A percentile compares a stretch with the other conserved stretches of the same genome.
Evolutionary conservation across 2,329 filamentous ascomycete genomes (phyloP).

Genomic region (Neospermospora avenae): DNA sequence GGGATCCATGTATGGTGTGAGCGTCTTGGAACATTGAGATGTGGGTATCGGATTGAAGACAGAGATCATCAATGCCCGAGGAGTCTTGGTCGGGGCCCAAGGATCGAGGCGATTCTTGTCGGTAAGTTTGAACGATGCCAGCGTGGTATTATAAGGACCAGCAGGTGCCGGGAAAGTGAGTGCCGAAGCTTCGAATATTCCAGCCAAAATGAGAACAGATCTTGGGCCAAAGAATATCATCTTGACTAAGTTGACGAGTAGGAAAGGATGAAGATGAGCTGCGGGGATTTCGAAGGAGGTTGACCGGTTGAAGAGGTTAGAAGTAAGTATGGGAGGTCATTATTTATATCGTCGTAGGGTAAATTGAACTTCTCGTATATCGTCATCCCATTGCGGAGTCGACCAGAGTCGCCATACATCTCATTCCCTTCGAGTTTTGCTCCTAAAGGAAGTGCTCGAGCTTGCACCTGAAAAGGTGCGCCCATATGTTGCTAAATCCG

Average conservation of each 20-base stretch:
- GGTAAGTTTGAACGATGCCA: slow-evolving; percentile 15
- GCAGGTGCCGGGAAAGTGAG: slow-evolving; percentile 9
- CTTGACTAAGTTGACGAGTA: neutral
- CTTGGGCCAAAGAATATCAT: neutral
- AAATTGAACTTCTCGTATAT: neutral
- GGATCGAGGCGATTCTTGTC: slow-evolving; percentile 31
- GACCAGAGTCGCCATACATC: too few relatives aligned
- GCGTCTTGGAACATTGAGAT: slow-evolving; percentile 8
- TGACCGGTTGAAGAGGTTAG: neutral
- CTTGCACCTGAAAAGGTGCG: neutral
- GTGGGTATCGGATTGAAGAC: slow-evolving; percentile 29
- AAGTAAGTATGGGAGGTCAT: neutral
- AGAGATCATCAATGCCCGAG: slow-evolving; percentile 33
- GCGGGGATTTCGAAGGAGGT: neutral
- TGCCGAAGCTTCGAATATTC: neutral
- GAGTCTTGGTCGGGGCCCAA: slow-evolving; percentile 23
- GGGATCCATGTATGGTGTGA: slow-evolving; percentile 31
- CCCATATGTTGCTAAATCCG: neutral
- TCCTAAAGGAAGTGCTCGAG: neutral
- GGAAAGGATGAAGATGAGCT: neutral
- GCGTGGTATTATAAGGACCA: slow-evolving; percentile 20
- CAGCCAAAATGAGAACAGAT: neutral
- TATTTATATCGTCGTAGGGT: neutral
- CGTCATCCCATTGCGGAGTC: neutral
- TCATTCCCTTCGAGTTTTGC: neutral